These are phyloP conservation scores for Flaveria ramosissima DNA, from an alignment of 129 eudicot genomes.

Conservation along the genomic window DNA sequence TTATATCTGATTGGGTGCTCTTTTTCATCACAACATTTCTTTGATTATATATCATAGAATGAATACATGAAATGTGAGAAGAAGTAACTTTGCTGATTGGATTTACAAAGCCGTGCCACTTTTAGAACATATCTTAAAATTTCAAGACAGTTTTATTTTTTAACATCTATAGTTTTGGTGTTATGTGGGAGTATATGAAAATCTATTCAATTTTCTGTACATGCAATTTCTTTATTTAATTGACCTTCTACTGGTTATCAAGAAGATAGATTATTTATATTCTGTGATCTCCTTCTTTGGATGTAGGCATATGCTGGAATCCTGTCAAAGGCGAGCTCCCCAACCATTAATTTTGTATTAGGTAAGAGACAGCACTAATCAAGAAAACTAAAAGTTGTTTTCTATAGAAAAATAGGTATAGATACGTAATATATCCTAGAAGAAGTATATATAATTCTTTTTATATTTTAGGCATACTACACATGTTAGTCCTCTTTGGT, in stretches of 20 bases:
- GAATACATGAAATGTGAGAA: not conserved
- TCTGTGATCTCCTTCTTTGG: constrained; percentile 29
- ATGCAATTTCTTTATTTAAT: not conserved
- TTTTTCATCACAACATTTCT: not conserved
- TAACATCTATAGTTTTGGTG: not conserved
- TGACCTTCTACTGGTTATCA: constrained; percentile 2
- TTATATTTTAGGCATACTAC: not conserved
- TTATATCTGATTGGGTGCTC: not conserved
- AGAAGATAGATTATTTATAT: constrained; percentile 16
- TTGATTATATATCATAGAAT: not conserved
- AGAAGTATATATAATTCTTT: not conserved
- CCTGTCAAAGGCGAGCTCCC: constrained; percentile 45
- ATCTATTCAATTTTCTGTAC: not conserved
- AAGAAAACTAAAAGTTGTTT: constrained; percentile 6
- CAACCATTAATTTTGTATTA: constrained; percentile 72
- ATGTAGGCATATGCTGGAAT: constrained; percentile 57
- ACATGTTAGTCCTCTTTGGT: not conserved
- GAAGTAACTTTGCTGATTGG: constrained; percentile 2
- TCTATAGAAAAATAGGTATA: not conserved
- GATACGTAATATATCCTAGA: not conserved
- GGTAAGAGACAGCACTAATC: constrained; percentile 47
- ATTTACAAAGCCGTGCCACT: not conserved
- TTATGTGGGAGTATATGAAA: constrained; percentile 13
- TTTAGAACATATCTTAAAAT: not conserved
- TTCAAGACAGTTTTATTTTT: not conserved